These are phyloP conservation scores for Scedosporium apiospermum DNA, from an alignment of 2,329 filamentous ascomycete species.

Conservation along the genomic window DNA sequence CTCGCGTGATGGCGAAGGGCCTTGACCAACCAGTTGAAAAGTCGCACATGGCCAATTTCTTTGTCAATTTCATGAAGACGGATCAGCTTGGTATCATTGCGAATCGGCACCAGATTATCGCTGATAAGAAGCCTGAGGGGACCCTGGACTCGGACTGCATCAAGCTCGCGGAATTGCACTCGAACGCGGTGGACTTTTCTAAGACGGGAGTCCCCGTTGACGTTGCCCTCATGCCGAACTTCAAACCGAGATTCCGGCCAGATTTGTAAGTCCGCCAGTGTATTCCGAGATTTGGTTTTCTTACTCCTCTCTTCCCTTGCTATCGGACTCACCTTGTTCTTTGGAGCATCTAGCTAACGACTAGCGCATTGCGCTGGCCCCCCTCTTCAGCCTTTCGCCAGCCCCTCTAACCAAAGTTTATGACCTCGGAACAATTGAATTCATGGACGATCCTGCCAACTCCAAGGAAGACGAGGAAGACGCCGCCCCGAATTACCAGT, in stretches of 20 bases:
- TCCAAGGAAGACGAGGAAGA: constrained; percentile 28
- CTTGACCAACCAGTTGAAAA: constrained; percentile 50
- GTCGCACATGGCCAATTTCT: constrained; percentile 69
- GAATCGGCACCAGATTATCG: constrained; percentile 51
- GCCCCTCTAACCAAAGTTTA: constrained; percentile 34
- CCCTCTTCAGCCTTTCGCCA: constrained; percentile 29
- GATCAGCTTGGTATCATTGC: constrained; percentile 60
- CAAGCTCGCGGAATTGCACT: constrained; percentile 53
- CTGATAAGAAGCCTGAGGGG: constrained; percentile 45
- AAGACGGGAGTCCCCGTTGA: constrained; percentile 59
- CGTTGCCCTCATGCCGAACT: constrained; percentile 29
- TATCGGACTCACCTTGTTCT: neutral
- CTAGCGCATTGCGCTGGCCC: neutral
- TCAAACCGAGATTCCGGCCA: constrained; percentile 29
- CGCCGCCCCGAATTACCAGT: constrained; percentile 39
- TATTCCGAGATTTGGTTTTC: neutral
- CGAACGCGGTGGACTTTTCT: constrained; percentile 65
- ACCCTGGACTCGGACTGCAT: constrained; percentile 42
- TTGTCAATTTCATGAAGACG: constrained; percentile 65
- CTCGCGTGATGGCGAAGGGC: constrained; percentile 42
- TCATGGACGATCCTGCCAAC: constrained; percentile 17
- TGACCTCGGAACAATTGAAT: constrained; percentile 31
- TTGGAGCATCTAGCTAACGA: constrained; percentile 2
- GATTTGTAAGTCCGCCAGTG: constrained; percentile 41
- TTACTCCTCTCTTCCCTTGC: neutral